Percentiles rank a stretch among this genome's conserved stretches.
phyloP scores from a whole-genome alignment of 805 yeast species.

The Hanseniaspora thailandica region DNA sequence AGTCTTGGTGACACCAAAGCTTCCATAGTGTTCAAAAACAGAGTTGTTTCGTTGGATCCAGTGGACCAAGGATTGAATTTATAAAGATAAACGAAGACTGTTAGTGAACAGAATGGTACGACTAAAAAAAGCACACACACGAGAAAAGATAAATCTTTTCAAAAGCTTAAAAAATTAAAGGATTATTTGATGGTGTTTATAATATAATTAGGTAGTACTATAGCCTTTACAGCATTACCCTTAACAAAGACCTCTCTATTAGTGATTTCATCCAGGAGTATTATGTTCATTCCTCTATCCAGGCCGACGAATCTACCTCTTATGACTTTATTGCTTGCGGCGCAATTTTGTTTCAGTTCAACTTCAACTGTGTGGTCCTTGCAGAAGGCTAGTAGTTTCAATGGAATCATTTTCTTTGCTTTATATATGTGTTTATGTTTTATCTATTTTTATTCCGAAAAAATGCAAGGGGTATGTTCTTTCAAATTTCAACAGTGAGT shows the following conservation, averaged over 20 bases:
- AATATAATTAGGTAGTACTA: constrained; percentile 63
- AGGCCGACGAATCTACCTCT: constrained; percentile 76
- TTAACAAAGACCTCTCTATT: constrained; percentile 67
- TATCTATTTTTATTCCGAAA: not conserved
- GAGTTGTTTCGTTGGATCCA: constrained; percentile 8
- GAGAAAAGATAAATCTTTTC: not conserved
- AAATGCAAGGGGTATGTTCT: not conserved
- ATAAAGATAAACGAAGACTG: not conserved
- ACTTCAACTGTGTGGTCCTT: constrained; percentile 79
- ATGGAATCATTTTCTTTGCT: constrained; percentile 49
- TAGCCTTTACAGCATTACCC: constrained; percentile 71
- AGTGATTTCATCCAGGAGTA: constrained; percentile 63
- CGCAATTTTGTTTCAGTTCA: constrained; percentile 55
- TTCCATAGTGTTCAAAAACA: not conserved
- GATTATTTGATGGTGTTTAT: constrained; percentile 58
- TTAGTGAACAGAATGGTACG: constrained; percentile 1
- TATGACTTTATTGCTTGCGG: constrained; percentile 55
- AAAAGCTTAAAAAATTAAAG: not conserved
- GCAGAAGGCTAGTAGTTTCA: constrained; percentile 79
- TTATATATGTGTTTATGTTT: not conserved
- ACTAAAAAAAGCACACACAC: not conserved
- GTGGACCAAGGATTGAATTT: not conserved
- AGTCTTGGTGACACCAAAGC: not conserved
- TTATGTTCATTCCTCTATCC: constrained; percentile 93
- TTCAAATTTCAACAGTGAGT: too few species aligned